Evolutionary conservation across 2,329 filamentous ascomycete species (phyloP).

Genomic region (Hirsutella minnesotensis): DNA sequence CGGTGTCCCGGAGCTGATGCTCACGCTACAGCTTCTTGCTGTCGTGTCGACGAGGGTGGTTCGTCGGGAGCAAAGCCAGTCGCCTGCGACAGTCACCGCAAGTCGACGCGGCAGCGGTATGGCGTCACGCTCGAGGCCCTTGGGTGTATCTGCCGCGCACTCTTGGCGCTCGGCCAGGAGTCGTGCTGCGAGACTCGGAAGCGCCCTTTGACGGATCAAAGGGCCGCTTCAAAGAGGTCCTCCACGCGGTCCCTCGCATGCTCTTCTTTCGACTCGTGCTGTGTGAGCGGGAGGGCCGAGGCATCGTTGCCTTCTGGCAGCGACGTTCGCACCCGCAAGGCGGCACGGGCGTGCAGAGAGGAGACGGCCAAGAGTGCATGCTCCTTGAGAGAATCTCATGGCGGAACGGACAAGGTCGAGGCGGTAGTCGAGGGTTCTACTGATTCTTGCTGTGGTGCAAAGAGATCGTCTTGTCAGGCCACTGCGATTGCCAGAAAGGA

Average conservation of each 20-base stretch:
- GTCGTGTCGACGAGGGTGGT: not conserved
- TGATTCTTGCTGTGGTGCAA: no score
- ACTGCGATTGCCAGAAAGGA: no score
- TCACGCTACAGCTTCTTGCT: not conserved
- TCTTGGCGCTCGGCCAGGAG: slow-evolving; percentile 38
- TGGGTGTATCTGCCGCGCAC: slow-evolving; percentile 41
- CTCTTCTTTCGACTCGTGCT: slow-evolving; percentile 15
- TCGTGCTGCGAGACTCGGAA: slow-evolving; percentile 30
- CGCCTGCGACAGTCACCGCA: slow-evolving; percentile 25
- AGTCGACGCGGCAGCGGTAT: slow-evolving; percentile 25
- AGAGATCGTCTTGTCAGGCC: no score
- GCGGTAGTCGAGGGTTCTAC: no score
- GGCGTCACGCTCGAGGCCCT: slow-evolving; percentile 31
- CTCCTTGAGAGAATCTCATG: no score
- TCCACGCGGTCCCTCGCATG: slow-evolving; percentile 7
- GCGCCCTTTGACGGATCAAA: slow-evolving; percentile 13
- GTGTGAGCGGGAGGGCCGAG: slow-evolving; percentile 7
- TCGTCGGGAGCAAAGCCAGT: not conserved
- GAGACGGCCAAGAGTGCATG: no score
- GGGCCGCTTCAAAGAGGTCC: slow-evolving; percentile 12
- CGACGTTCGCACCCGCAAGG: not conserved
- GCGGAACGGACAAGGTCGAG: no score
- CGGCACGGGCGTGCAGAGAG: not conserved
- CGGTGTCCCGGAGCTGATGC: not conserved
- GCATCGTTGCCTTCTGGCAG: not conserved